Evolutionary conservation across 495 filamentous ascomycete genomes (phyloP).

Genomic region (Hypoxylon fuscum): DNA sequence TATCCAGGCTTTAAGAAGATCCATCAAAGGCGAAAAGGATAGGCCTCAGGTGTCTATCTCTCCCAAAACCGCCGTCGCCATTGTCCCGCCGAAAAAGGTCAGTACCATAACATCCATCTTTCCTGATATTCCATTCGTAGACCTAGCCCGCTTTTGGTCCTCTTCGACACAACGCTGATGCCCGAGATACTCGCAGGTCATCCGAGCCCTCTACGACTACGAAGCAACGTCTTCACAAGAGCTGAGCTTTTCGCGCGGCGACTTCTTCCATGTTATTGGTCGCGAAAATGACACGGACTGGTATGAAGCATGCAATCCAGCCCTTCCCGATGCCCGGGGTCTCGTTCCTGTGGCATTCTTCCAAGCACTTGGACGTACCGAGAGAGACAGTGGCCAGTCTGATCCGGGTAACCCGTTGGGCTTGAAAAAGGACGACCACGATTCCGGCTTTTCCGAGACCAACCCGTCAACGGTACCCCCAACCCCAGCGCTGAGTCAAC

Average conservation of each 20-base stretch:
- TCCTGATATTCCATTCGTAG: constrained; percentile 4
- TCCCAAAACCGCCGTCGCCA: constrained; percentile 92
- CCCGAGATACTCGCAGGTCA: constrained; percentile 70
- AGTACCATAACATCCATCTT: constrained; percentile 43
- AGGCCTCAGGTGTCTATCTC: constrained; percentile 87
- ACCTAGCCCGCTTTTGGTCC: constrained; percentile 11
- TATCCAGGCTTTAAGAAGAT: constrained; percentile 79
- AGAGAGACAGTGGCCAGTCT: constrained; percentile 87
- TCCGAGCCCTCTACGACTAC: constrained; percentile 96
- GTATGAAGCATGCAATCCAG: constrained; percentile 99
- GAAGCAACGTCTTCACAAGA: constrained; percentile 78
- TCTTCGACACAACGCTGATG: constrained; percentile 39
- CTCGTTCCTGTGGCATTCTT: constrained; percentile 95
- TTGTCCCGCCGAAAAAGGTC: constrained; percentile 97
- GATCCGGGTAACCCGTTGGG: constrained; percentile 65
- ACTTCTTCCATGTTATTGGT: constrained; percentile 98
- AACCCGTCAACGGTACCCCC: constrained; percentile 69
- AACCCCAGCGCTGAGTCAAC: constrained; percentile 56
- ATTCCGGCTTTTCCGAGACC: constrained; percentile 49
- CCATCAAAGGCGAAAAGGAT: constrained; percentile 85
- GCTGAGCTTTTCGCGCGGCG: constrained; percentile 89
- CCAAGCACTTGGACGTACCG: constrained; percentile 87
- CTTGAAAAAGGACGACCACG: constrained; percentile 55
- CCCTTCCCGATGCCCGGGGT: constrained; percentile 85
- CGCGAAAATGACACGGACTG: constrained; percentile 93